Evolutionary conservation across 805 yeast genomes (phyloP).

Genomic region (Metschnikowia orientalis): DNA sequence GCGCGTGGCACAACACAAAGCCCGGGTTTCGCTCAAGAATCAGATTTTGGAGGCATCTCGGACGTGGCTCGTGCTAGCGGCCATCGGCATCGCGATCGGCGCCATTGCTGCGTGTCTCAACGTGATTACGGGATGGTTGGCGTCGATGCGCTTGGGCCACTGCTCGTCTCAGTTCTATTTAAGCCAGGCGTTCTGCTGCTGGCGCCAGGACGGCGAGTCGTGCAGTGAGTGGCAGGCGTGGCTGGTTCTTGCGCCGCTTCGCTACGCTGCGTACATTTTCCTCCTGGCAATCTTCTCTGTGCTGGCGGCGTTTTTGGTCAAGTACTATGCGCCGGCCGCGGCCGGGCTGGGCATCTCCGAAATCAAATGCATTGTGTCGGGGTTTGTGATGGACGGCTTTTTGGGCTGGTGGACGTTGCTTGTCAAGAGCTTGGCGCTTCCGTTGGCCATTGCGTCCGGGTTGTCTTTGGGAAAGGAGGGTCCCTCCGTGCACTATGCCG

Average conservation of each 20-base stretch:
- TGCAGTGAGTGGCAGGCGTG: conserved; percentile 73
- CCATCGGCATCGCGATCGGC: conserved; percentile 77
- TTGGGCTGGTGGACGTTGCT: conserved; percentile 66
- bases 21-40: conserved; percentile 19
- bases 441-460: conserved; percentile 90
- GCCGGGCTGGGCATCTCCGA: conserved; percentile 98
- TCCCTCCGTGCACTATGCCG: conserved; percentile 96
- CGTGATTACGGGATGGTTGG: conserved; percentile 81
- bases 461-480: conserved; percentile 96
- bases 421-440: conserved; percentile 76
- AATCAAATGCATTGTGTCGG: conserved; percentile 89
- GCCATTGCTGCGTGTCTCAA: conserved; percentile 76
- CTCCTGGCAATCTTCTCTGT: conserved; percentile 61
- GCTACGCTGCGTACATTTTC: conserved; percentile 55
- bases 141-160: conserved; percentile 72
- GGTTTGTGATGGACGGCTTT: conserved; percentile 76
- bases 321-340: conserved; percentile 75
- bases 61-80: conserved; percentile 70
- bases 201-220: conserved; percentile 41
- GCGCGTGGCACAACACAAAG: conserved; percentile 21
- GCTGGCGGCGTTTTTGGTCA: conserved; percentile 64
- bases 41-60: conserved; percentile 38
- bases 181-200: conserved; percentile 77
- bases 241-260: conserved; percentile 41
- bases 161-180: conserved; percentile 68